Percentiles rank a stretch among this genome's conserved stretches.
Evolutionary conservation across 1,139 yeast species (phyloP).

Genomic region (Saccharomycopsis crataegensis): DNA sequence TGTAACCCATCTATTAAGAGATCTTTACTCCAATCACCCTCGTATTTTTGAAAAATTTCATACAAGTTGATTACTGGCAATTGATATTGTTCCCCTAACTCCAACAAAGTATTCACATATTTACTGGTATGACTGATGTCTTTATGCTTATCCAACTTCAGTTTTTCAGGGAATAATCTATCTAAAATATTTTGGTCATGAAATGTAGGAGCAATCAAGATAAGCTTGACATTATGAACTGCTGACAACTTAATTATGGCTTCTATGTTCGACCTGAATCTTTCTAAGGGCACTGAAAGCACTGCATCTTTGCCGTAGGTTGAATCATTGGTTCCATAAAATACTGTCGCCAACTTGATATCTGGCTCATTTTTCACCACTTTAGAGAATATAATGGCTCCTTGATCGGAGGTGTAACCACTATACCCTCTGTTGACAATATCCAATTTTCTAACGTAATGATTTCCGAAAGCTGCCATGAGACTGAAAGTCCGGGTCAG

Average conservation of each 20-base stretch:
- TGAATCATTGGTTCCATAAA: constrained; percentile 77
- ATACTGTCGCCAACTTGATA: constrained; percentile 44
- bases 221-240: constrained; percentile 36
- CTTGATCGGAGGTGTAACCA: constrained; percentile 56
- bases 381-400: constrained; percentile 37
- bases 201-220: constrained; percentile 59
- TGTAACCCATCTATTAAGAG: constrained; percentile 60
- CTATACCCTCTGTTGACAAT: constrained; percentile 53
- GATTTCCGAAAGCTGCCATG: constrained; percentile 45
- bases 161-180: neutral
- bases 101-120: constrained; percentile 44
- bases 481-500: constrained; percentile 35
- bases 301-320: constrained; percentile 31
- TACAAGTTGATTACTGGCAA: constrained; percentile 53
- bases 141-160: constrained; percentile 30
- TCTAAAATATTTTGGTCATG: constrained; percentile 27
- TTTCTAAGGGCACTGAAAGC: constrained; percentile 48
- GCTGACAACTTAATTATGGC: constrained; percentile 35
- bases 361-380: constrained; percentile 25
- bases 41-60: constrained; percentile 32
- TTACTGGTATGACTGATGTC: constrained; percentile 33
- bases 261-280: constrained; percentile 41
- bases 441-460: constrained; percentile 47
- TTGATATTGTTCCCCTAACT: constrained; percentile 36
- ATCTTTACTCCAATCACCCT: constrained; percentile 24